Percentiles rank a stretch among this genome's conserved stretches.
Conservation (phyloP, 805 yeast genomes). For the Metschnikowia drakensbergensis region DNA sequence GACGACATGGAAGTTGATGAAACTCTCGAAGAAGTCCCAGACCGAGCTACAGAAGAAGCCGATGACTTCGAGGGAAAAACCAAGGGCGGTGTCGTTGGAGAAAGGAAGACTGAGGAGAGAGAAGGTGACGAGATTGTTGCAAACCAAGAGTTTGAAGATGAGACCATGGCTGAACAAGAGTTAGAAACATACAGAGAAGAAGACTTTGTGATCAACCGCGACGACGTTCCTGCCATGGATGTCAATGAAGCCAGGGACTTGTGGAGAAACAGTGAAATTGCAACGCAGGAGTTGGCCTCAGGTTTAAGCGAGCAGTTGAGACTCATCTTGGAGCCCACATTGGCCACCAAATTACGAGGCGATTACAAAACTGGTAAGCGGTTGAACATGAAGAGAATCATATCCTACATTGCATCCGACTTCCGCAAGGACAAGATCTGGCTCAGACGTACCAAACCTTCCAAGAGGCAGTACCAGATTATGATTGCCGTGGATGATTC, state of each 20-base stretch:
- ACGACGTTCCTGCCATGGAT: conserved; percentile 44
- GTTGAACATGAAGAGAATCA: conserved; percentile 93
- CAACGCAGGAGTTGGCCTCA: conserved; percentile 85
- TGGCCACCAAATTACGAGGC: conserved; percentile 92
- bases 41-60: conserved; percentile 20
- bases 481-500: conserved; percentile 98
- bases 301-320: conserved; percentile 89
- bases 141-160: conserved; percentile 28
- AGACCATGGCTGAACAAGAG: conserved; percentile 12
- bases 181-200: conserved; percentile 9
- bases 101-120: conserved; percentile 30
- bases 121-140: conserved; percentile 13
- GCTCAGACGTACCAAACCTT: conserved; percentile 96
- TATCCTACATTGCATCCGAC: conserved; percentile 96
- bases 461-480: conserved; percentile 94
- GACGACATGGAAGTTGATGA: conserved; percentile 30
- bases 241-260: conserved; percentile 66
- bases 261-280: conserved; percentile 79
- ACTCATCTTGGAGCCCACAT: conserved; percentile 88
- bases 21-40: conserved; percentile 25
- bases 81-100: conserved; percentile 50
- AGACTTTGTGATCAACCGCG: conserved; percentile 21
- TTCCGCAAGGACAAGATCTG: conserved; percentile 97
- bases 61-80: conserved; percentile 49
- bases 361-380: conserved; percentile 97